phyloP scores from a whole-genome alignment of 164 flowering plant genomes.

The Stephania yunnanensis region DNA sequence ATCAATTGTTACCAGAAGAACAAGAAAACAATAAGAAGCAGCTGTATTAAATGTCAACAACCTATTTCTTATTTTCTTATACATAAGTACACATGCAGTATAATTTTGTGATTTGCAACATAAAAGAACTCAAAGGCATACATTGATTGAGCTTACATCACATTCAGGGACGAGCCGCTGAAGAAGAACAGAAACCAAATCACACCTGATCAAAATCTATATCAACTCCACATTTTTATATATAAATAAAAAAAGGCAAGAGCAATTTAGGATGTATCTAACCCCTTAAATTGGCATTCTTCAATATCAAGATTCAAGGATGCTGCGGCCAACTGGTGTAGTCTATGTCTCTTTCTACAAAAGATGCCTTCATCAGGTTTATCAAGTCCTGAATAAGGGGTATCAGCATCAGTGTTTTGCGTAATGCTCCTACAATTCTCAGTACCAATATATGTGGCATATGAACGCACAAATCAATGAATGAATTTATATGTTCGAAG shows the following conservation, averaged over 20 bases:
- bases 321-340: slow-evolving; percentile 38
- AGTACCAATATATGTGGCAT: background rate
- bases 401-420: background rate
- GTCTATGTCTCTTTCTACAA: slow-evolving; percentile 40
- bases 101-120: too few relatives aligned
- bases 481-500: background rate
- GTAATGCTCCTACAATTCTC: background rate
- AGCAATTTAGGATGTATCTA: slow-evolving; percentile 15
- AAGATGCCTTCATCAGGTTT: slow-evolving; percentile 28
- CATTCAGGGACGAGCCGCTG: slow-evolving; percentile 41
- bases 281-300: slow-evolving; percentile 39
- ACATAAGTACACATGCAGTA: too few relatives aligned
- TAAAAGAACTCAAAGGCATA: slow-evolving; percentile 21
- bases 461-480: background rate
- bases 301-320: slow-evolving; percentile 28
- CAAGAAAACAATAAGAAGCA: too few relatives aligned
- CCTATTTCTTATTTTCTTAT: too few relatives aligned
- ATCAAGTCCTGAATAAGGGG: slow-evolving; percentile 24
- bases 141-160: slow-evolving; percentile 25
- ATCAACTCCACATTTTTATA: slow-evolving; percentile 12
- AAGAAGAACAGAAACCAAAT: slow-evolving; percentile 47
- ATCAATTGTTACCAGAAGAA: too few relatives aligned
- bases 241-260: slow-evolving; percentile 10
- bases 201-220: slow-evolving; percentile 36
- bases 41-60: background rate